A percentile compares a stretch with the other conserved stretches of the same genome.
phyloP scores from a whole-genome alignment of 2,329 filamentous ascomycete species.

The Fusarium cyanostomum region DNA sequence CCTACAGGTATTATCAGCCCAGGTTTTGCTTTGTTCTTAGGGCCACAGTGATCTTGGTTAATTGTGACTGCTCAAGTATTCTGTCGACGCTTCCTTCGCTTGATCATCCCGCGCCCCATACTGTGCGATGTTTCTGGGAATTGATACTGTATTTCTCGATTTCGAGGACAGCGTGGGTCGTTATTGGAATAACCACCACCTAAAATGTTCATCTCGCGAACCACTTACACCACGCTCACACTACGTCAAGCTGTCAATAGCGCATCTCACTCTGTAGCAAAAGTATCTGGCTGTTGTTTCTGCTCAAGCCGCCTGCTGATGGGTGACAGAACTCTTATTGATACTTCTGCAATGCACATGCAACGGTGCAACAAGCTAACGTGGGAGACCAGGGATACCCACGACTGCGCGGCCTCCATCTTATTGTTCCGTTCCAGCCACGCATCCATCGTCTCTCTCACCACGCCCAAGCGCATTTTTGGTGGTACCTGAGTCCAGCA shows the following conservation, averaged over 20 bases:
- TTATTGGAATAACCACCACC: background rate
- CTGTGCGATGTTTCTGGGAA: background rate
- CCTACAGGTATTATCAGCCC: no score
- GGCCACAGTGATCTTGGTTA: no score
- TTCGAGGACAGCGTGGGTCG: constrained; percentile 5
- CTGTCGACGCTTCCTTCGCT: background rate
- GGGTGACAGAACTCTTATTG: constrained; percentile 2
- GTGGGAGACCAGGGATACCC: constrained; percentile 22
- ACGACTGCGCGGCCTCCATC: constrained; percentile 5
- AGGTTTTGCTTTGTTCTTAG: no score
- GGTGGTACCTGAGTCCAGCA: constrained; percentile 12
- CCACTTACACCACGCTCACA: background rate
- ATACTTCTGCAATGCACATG: constrained; percentile 34
- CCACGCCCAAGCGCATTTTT: constrained; percentile 5
- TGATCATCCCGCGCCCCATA: constrained; percentile 11
- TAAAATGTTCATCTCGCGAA: no score
- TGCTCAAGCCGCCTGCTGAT: background rate
- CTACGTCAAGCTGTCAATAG: background rate
- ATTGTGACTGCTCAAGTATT: no score
- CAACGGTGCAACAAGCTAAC: constrained; percentile 34
- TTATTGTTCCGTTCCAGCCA: constrained; percentile 22
- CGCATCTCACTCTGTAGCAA: background rate
- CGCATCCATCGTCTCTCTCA: constrained; percentile 10
- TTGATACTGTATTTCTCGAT: constrained; percentile 12
- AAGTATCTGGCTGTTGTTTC: background rate